Percentiles rank a stretch among this genome's conserved stretches.
phyloP scores from a whole-genome alignment of 495 filamentous ascomycete species.

The Amphirosellinia nigrospora region DNA sequence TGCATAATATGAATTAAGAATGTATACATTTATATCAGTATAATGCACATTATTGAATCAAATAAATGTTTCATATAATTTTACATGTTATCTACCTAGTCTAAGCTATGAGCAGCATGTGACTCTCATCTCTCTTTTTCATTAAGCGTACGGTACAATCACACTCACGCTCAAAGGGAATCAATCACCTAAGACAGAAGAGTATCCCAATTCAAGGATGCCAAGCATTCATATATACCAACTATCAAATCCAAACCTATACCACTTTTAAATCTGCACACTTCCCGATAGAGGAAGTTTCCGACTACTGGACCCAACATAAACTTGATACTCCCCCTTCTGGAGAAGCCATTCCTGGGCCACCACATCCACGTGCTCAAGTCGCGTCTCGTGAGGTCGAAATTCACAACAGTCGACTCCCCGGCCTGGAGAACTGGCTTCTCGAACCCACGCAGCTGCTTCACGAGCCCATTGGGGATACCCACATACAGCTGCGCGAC shows the following conservation, averaged over 20 bases:
- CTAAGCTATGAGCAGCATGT: background rate
- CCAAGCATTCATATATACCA: background rate
- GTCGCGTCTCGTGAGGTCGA: conserved; percentile 68
- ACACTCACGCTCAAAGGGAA: no score
- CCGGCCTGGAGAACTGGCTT: conserved; percentile 60
- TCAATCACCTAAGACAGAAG: no score
- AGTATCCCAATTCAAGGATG: background rate
- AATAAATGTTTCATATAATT: no score
- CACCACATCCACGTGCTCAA: conserved; percentile 67
- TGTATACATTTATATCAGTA: no score
- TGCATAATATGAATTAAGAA: background rate
- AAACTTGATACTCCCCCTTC: conserved; percentile 51
- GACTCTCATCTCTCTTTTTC: background rate
- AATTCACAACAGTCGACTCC: conserved; percentile 50
- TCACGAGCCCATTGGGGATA: conserved; percentile 58
- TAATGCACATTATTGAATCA: no score
- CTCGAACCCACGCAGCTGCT: conserved; percentile 70
- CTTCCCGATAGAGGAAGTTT: conserved; percentile 54
- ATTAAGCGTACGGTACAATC: background rate
- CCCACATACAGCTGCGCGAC: conserved; percentile 71
- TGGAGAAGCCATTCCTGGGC: conserved; percentile 66
- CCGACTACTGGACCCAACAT: conserved; percentile 69
- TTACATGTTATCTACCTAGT: no score
- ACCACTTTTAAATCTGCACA: conserved; percentile 27
- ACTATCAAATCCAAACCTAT: background rate